Conservation (phyloP, 1,284 basidiomycete species). For the Tylopilus sp. region DNA sequence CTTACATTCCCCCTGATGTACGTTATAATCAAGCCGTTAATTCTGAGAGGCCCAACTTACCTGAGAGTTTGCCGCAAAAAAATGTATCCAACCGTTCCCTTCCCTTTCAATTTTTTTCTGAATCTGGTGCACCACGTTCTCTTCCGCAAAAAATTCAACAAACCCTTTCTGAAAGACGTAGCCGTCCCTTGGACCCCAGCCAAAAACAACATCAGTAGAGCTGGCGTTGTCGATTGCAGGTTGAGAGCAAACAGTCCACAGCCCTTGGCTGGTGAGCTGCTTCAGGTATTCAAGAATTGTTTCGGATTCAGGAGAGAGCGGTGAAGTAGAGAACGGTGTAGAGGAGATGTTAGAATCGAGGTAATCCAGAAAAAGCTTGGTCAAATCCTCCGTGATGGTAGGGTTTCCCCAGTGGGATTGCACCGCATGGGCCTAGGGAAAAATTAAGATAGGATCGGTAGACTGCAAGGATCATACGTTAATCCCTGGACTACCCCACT, state of each 20-base stretch:
- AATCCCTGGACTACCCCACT: conserved; percentile 61
- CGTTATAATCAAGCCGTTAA: not conserved
- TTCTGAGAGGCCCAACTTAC: conserved; percentile 39
- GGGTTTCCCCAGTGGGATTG: conserved; percentile 82
- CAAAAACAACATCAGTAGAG: conserved; percentile 74
- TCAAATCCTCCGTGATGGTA: conserved; percentile 65
- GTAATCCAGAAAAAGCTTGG: conserved; percentile 74
- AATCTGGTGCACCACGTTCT: conserved; percentile 60
- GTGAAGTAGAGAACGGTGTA: conserved; percentile 87
- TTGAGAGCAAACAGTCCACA: conserved; percentile 98
- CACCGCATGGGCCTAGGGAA: conserved; percentile 56
- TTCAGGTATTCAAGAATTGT: conserved; percentile 79
- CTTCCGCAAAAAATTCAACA: conserved; percentile 89
- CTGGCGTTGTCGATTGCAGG: conserved; percentile 82
- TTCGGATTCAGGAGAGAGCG: conserved; percentile 80
- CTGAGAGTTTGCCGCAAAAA: conserved; percentile 78
- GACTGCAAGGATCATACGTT: conserved; percentile 38
- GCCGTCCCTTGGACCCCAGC: conserved; percentile 89
- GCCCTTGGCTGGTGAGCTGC: conserved; percentile 67
- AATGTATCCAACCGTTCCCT: conserved; percentile 69
- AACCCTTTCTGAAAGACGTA: conserved; percentile 98
- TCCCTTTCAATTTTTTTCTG: conserved; percentile 52
- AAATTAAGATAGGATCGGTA: not conserved
- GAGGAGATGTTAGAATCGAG: conserved; percentile 63
- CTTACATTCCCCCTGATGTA: conserved; percentile 67